phyloP scores from a whole-genome alignment of 2,329 filamentous ascomycete genomes.

The Aulographum hederae region DNA sequence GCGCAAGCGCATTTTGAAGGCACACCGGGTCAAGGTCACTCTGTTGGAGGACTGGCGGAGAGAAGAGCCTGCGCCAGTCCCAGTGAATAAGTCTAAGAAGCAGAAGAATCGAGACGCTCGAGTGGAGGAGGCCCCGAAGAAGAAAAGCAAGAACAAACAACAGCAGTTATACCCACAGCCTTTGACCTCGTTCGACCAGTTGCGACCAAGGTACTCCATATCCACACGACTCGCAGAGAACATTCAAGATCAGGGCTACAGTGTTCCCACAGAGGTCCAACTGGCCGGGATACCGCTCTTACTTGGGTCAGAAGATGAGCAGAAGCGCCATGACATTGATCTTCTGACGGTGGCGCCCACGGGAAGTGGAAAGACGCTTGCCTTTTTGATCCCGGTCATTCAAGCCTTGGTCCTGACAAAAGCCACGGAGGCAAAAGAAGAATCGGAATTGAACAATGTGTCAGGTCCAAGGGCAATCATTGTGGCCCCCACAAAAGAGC shows the following conservation, averaged over 20 bases:
- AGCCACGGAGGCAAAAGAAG: constrained; percentile 2
- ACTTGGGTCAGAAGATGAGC: constrained; percentile 22
- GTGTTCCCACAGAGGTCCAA: constrained; percentile 82
- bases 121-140: constrained; percentile 15
- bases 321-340: constrained; percentile 35
- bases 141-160: constrained; percentile 23
- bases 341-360: constrained; percentile 83
- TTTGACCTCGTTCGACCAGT: constrained; percentile 55
- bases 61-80: constrained; percentile 23
- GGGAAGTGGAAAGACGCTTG: constrained; percentile 89
- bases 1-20: constrained; percentile 42
- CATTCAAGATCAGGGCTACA: constrained; percentile 67
- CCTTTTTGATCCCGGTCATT: constrained; percentile 76
- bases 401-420: constrained; percentile 9
- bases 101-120: constrained; percentile 27
- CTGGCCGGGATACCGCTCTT: constrained; percentile 69
- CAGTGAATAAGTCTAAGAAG: constrained; percentile 33
- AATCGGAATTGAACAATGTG: constrained; percentile 7
- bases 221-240: constrained; percentile 60
- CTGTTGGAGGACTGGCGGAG: constrained; percentile 37
- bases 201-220: constrained; percentile 55
- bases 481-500: constrained; percentile 30
- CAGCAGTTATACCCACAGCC: constrained; percentile 61
- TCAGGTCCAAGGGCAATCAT: constrained; percentile 20
- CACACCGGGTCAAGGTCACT: constrained; percentile 71